A percentile compares a stretch with the other conserved stretches of the same genome.
Conservation (phyloP, 495 filamentous ascomycete genomes). For the Daldinia concentrica region DNA sequence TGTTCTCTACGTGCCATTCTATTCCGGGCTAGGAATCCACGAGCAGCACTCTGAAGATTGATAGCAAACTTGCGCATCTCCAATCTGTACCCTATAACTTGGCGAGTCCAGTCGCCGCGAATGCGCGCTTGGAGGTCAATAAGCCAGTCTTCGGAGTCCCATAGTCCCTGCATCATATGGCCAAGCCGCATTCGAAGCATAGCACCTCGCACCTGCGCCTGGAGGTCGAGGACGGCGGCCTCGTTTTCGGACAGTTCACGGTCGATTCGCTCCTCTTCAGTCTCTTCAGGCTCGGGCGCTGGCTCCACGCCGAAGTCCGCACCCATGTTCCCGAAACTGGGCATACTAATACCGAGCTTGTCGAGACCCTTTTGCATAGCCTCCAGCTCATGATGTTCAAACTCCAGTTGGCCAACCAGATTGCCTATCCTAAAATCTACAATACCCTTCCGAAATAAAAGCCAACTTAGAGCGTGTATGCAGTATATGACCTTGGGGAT, state of each 20-base stretch:
- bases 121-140: constrained; percentile 84
- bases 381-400: constrained; percentile 97
- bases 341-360: constrained; percentile 93
- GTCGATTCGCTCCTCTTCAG: constrained; percentile 88
- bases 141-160: constrained; percentile 83
- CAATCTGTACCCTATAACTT: constrained; percentile 79
- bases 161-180: constrained; percentile 85
- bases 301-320: constrained; percentile 91
- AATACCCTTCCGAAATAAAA: constrained; percentile 92
- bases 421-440: constrained; percentile 98
- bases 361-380: constrained; percentile 96
- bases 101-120: constrained; percentile 73
- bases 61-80: constrained; percentile 81
- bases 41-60: constrained; percentile 77
- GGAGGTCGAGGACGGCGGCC: constrained; percentile 75
- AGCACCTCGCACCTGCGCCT: constrained; percentile 87
- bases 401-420: constrained; percentile 94
- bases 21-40: constrained; percentile 80
- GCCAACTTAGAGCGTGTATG: constrained; percentile 95
- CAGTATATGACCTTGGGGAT: constrained; percentile 99
- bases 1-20: constrained; percentile 67
- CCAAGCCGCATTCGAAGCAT: constrained; percentile 80
- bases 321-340: constrained; percentile 96
- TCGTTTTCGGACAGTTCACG: constrained; percentile 84
- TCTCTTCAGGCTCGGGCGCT: constrained; percentile 73